A percentile compares a stretch with the other conserved stretches of the same genome.
Evolutionary conservation across 2,329 filamentous ascomycete genomes (phyloP).

Genomic region (Stachybotrys elegans): DNA sequence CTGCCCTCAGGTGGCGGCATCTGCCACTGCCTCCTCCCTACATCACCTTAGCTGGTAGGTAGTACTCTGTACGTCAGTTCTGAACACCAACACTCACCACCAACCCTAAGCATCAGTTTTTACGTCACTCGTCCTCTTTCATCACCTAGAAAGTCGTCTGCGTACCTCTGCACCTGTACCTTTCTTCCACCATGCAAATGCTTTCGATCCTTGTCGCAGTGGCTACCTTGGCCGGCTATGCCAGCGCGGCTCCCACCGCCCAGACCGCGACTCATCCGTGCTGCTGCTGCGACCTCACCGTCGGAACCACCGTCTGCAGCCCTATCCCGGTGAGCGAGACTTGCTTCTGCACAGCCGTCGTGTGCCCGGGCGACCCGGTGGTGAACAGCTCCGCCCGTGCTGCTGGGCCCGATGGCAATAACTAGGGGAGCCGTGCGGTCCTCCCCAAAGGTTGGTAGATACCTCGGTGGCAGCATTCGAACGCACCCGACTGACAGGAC

Average conservation of each 20-base stretch:
- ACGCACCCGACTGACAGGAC: too few relatives aligned
- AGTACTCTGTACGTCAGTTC: too few relatives aligned
- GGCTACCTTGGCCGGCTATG: not conserved
- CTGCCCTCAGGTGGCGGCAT: too few relatives aligned
- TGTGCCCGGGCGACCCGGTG: conserved; percentile 2
- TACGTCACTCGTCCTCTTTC: too few relatives aligned
- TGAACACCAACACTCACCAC: too few relatives aligned
- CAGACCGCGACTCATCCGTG: not conserved
- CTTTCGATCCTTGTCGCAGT: conserved; percentile 1
- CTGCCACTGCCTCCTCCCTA: too few relatives aligned
- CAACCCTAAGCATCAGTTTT: too few relatives aligned
- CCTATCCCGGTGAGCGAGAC: not conserved
- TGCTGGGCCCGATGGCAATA: not conserved
- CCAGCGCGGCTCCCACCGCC: conserved; percentile 1
- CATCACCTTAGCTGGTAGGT: too few relatives aligned
- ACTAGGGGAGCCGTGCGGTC: too few relatives aligned
- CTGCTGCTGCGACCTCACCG: conserved; percentile 10
- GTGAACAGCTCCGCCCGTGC: too few relatives aligned
- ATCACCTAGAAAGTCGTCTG: not conserved
- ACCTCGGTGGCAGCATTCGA: too few relatives aligned
- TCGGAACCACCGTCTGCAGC: conserved; percentile 5
- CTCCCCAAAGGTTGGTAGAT: too few relatives aligned
- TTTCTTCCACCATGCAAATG: conserved; percentile 4
- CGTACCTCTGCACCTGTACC: not conserved
- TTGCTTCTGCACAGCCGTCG: conserved; percentile 6